Percentiles rank a stretch among this genome's conserved stretches.
These are phyloP conservation scores for Moniliella sp. DNA, from an alignment of 1,284 basidiomycete species.

Conservation along the genomic window DNA sequence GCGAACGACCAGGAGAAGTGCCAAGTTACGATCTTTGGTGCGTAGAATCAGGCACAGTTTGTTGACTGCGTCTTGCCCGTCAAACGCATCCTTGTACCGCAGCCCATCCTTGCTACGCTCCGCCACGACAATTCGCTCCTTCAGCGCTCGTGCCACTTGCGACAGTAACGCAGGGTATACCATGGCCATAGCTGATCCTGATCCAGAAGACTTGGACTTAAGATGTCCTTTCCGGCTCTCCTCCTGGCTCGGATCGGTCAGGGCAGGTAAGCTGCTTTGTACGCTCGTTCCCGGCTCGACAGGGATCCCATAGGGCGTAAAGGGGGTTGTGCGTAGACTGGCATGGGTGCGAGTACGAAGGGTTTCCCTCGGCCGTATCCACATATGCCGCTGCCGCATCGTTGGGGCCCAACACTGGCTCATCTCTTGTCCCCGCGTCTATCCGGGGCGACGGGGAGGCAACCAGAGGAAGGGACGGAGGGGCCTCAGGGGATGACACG, in stretches of 20 bases:
- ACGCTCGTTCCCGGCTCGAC: constrained; percentile 4
- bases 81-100: constrained; percentile 85
- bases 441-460: no score
- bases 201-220: no score
- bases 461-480: no score
- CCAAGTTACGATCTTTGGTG: constrained; percentile 84
- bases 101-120: constrained; percentile 82
- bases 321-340: no score
- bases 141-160: constrained; percentile 78
- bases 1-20: constrained; percentile 74
- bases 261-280: not conserved
- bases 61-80: constrained; percentile 85
- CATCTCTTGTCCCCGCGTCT: no score
- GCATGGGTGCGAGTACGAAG: no score
- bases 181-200: no score
- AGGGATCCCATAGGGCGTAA: no score
- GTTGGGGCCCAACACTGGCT: no score
- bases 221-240: not conserved
- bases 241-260: constrained; percentile 1
- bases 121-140: constrained; percentile 50
- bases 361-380: no score
- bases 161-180: constrained; percentile 88
- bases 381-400: no score
- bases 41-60: constrained; percentile 92
- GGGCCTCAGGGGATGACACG: no score